A percentile compares a stretch with the other conserved stretches of the same genome.
Conservation (phyloP, 2,329 filamentous ascomycete species). For the Westerdykella sp. region DNA sequence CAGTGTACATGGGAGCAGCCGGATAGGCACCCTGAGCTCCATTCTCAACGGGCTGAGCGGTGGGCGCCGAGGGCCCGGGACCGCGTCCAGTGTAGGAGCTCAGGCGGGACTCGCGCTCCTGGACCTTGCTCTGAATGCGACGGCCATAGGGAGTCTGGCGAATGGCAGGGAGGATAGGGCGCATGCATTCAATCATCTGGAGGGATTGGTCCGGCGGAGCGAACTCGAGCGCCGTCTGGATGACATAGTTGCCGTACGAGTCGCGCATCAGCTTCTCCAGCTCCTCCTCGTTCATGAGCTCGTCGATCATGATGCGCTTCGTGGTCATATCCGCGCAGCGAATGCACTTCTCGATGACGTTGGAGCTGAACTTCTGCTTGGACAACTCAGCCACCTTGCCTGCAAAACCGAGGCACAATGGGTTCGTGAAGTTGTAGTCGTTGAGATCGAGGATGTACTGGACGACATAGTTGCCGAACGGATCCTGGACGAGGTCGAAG, state of each 20-base stretch:
- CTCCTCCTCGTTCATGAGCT: conserved; percentile 68
- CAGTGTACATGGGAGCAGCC: conserved; percentile 30
- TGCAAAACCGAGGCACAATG: conserved; percentile 73
- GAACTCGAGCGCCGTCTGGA: conserved; percentile 69
- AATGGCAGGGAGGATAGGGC: conserved; percentile 75
- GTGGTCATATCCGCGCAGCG: conserved; percentile 71
- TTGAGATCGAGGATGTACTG: conserved; percentile 96
- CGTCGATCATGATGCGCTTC: conserved; percentile 75
- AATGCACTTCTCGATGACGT: conserved; percentile 89
- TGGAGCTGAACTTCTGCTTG: conserved; percentile 98
- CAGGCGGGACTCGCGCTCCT: conserved; percentile 46
- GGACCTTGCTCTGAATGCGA: conserved; percentile 84
- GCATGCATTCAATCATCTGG: conserved; percentile 74
- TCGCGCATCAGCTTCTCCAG: conserved; percentile 87
- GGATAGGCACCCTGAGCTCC: conserved; percentile 17
- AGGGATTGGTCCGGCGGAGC: conserved; percentile 28
- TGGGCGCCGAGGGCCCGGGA: conserved; percentile 23
- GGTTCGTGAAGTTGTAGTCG: conserved; percentile 80
- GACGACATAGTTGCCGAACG: conserved; percentile 97
- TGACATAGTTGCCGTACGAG: conserved; percentile 94
- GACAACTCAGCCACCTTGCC: conserved; percentile 67
- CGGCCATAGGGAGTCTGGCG: conserved; percentile 91
- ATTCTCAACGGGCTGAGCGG: conserved; percentile 16
- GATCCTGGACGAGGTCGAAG: conserved; percentile 86
- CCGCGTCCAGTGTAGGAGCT: conserved; percentile 25